Base-by-base conservation (phyloP, 2,329 filamentous ascomycete genomes). In the Byssothecium circinans region DNA sequence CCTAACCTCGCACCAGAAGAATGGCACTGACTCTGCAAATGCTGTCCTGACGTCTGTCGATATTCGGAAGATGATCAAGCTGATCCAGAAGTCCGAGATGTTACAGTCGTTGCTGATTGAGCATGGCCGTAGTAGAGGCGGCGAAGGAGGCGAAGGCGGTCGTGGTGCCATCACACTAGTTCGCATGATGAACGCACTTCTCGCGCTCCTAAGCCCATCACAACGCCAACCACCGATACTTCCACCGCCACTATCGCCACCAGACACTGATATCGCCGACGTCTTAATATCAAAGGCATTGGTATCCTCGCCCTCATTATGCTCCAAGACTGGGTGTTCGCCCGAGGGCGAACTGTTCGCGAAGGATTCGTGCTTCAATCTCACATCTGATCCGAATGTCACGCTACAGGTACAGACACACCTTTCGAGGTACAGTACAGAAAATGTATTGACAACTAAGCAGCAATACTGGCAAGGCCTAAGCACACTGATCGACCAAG, bases 1-100 rank as follows among this genome's bases (percentile, higher is more conserved):
- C 56, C 20, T 64, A 25, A 50, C 4, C 10, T 32, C 29, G 10
- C 14, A 32, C 29, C 29, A 8, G 29, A 32, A 32, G 29, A 32
- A 32, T 11, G 36, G 32, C n/a, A 11, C 22, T 4, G 40, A 41
- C n/a, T n/a, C n/a, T 20, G 15, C 37, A 18, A 29, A 47, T 12
- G 30, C 8, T 12, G 10, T 14, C 6, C 14, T 32, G 29, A 32
- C 29, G 14, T 32, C 29, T 32, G 29, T 32, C 12, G 4, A n/a
- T 32, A 12, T n/a, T 14, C 29, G 29, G 7, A 4, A 32, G 10
- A 12, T 32, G 4, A 5, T 32, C 14, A 5, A 32, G 29, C 4
- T 32, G 14, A 12, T 32, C 5, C 14, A n/a, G 8, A 14, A 32
- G 4, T n/a, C 14, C 14, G 12, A 32, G 12, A 5, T 12, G 14